These are phyloP conservation scores for Calocera viscosa DNA, from an alignment of 768 basidiomycete genomes.

Conservation along the genomic window DNA sequence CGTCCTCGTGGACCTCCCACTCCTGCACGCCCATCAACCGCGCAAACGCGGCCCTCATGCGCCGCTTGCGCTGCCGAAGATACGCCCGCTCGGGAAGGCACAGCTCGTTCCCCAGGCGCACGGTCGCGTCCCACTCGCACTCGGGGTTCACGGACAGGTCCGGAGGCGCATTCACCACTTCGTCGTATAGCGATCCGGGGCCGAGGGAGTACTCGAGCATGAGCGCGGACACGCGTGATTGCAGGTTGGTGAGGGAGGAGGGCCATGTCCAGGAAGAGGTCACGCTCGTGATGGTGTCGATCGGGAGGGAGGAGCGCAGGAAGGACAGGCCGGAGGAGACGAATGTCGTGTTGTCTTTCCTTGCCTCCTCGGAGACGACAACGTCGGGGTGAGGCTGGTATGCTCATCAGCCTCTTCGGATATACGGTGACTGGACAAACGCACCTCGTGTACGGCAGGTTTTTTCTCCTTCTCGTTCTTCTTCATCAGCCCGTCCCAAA, in stretches of 20 bases:
- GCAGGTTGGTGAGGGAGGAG: slow-evolving; percentile 11
- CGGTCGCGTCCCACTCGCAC: slow-evolving; percentile 23
- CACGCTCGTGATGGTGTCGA: slow-evolving; percentile 13
- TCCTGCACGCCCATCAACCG: slow-evolving; percentile 20
- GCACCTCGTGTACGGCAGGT: neutral
- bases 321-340: slow-evolving; percentile 13
- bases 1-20: slow-evolving; percentile 22
- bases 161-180: slow-evolving; percentile 18
- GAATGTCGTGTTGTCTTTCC: neutral
- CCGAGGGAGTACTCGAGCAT: slow-evolving; percentile 19
- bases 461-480: slow-evolving; percentile 9
- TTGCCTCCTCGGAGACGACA: neutral
- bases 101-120: slow-evolving; percentile 24
- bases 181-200: slow-evolving; percentile 20
- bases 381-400: neutral
- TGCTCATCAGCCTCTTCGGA: neutral
- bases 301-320: slow-evolving; percentile 14
- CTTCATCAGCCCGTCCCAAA: slow-evolving; percentile 11
- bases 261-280: slow-evolving; percentile 19
- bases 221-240: slow-evolving; percentile 16
- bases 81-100: slow-evolving; percentile 23
- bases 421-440: neutral
- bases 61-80: slow-evolving; percentile 20
- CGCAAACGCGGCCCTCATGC: slow-evolving; percentile 22
- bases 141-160: slow-evolving; percentile 22